Conservation (phyloP, 345 rosid genomes). For the Rhizophora apiculata region DNA sequence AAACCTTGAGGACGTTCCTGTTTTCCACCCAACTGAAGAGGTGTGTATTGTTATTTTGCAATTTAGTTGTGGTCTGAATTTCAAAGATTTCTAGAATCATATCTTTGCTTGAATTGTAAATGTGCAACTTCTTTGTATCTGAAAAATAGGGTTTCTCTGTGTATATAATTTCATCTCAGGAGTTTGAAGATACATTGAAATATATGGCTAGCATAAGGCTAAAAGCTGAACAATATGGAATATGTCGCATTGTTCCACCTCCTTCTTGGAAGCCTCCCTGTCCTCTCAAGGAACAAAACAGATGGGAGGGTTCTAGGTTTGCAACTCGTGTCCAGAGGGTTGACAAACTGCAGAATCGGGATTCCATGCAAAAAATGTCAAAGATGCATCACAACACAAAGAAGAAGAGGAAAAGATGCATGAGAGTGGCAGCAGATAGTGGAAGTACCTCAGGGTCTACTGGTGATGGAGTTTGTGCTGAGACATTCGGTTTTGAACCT, state of each 20-base stretch:
- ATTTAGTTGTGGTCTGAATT: conserved; percentile 18
- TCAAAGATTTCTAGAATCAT: neutral
- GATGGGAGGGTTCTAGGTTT: conserved; percentile 80
- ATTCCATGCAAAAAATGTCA: conserved; percentile 65
- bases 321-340: conserved; percentile 93
- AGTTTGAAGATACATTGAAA: conserved; percentile 87
- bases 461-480: conserved; percentile 49
- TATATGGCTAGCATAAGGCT: conserved; percentile 83
- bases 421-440: conserved; percentile 47
- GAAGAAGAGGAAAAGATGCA: conserved; percentile 78
- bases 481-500: conserved; percentile 90
- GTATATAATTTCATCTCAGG: conserved; percentile 44
- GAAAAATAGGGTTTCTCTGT: conserved; percentile 22
- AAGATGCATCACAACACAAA: conserved; percentile 45
- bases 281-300: conserved; percentile 63
- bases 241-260: conserved; percentile 98
- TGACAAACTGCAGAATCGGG: conserved; percentile 94
- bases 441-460: conserved; percentile 35
- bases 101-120: conserved; percentile 12
- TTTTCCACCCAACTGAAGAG: conserved; percentile 94
- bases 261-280: conserved; percentile 95
- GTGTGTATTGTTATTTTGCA: conserved; percentile 36
- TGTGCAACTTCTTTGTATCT: neutral
- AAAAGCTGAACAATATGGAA: conserved; percentile 86
- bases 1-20: conserved; percentile 76